Conservation (phyloP, 2,329 filamentous ascomycete genomes). For the Cladophialophora exuberans region DNA sequence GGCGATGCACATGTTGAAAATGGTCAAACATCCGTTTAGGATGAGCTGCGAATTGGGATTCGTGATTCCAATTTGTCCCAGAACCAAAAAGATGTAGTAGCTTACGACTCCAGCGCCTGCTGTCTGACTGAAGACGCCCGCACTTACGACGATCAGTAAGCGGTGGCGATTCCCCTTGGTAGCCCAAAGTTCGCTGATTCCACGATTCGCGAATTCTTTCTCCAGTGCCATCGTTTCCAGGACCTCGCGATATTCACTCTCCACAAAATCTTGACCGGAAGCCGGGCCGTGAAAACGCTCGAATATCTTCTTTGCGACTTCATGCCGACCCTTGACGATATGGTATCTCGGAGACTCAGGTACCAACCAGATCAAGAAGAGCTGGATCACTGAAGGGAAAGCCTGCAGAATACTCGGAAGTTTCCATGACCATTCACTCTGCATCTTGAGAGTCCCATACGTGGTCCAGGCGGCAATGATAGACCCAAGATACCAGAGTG, state of each 20-base stretch:
- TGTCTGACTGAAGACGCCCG: conserved; percentile 15
- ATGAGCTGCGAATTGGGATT: conserved; percentile 42
- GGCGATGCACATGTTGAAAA: conserved; percentile 19
- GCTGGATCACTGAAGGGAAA: conserved; percentile 56
- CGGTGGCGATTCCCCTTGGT: conserved; percentile 19
- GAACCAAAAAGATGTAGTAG: conserved; percentile 44
- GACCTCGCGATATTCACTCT: conserved; percentile 13
- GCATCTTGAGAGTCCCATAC: conserved; percentile 50
- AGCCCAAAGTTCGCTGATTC: conserved; percentile 9
- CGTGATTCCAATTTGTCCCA: conserved; percentile 61
- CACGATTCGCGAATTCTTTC: conserved; percentile 13
- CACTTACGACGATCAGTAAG: conserved; percentile 13
- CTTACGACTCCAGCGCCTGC: conserved; percentile 31
- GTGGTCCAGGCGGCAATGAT: conserved; percentile 56
- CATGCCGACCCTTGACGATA: conserved; percentile 35
- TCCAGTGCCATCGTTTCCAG: conserved; percentile 11
- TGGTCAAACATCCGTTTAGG: conserved; percentile 20
- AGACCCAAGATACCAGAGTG: conserved; percentile 55
- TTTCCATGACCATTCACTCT: conserved; percentile 57
- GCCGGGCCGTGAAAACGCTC: conserved; percentile 46
- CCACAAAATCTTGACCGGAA: conserved; percentile 9
- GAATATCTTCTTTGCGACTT: conserved; percentile 35
- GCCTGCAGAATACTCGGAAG: conserved; percentile 70
- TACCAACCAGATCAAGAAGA: conserved; percentile 63
- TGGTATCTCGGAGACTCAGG: conserved; percentile 70